These are phyloP conservation scores for Royoungia palumana DNA, from an alignment of 768 basidiomycete species.

Conservation along the genomic window DNA sequence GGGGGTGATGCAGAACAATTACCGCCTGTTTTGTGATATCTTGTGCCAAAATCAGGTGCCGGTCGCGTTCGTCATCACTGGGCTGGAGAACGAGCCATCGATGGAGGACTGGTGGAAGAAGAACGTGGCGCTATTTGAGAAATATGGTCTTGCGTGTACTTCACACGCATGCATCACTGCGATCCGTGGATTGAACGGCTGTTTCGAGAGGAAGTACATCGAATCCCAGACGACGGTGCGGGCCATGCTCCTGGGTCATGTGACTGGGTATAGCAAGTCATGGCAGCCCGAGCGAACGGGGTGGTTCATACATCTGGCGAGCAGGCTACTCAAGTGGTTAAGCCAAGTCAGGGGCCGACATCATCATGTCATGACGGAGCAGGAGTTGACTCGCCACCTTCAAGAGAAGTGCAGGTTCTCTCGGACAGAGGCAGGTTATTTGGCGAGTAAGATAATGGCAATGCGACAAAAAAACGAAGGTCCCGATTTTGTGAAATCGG, in stretches of 20 bases:
- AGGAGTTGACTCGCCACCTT: conserved; percentile 21
- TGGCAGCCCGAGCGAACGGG: conserved; percentile 22
- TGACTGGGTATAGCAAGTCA: conserved; percentile 9
- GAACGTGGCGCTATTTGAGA: conserved; percentile 32
- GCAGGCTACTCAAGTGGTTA: conserved; percentile 19
- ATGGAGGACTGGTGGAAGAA: conserved; percentile 36
- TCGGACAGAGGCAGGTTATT: conserved; percentile 16
- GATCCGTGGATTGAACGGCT: conserved; percentile 23
- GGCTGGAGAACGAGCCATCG: conserved; percentile 26
- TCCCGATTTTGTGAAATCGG: conserved; percentile 24
- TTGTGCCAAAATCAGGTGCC: conserved; percentile 31
- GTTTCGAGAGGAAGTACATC: conserved; percentile 28
- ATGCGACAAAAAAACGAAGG: conserved; percentile 17
- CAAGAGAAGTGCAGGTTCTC: conserved; percentile 24
- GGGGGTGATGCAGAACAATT: conserved; percentile 22
- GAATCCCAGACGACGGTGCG: conserved; percentile 30
- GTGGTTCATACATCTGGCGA: conserved; percentile 26
- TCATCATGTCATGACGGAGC: conserved; percentile 15
- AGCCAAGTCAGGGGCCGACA: conserved; percentile 11
- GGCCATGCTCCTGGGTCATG: conserved; percentile 19
- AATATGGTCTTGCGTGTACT: conserved; percentile 18
- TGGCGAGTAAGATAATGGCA: conserved; percentile 25
- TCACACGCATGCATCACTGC: conserved; percentile 41
- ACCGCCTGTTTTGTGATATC: conserved; percentile 24
- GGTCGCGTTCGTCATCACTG: conserved; percentile 30